Conservation (phyloP, 495 filamentous ascomycete genomes). For the Neurospora sp. region DNA sequence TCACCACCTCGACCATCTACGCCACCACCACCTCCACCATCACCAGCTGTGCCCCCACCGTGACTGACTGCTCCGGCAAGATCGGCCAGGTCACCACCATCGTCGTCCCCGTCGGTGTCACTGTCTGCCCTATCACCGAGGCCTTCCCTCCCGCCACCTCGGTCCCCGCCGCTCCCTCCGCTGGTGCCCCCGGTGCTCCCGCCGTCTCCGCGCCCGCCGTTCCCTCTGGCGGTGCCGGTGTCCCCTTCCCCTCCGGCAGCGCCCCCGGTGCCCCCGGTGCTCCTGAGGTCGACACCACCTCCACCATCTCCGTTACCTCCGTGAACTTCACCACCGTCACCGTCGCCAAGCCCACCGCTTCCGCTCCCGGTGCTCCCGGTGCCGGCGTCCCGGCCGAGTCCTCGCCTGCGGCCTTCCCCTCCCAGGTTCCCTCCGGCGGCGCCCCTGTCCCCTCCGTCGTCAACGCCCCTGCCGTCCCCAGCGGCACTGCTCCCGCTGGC, state of each 20-base stretch:
- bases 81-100: slow-evolving; percentile 31
- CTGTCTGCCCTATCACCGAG: slow-evolving; percentile 24
- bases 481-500: background rate
- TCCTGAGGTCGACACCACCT: background rate
- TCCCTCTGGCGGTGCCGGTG: background rate
- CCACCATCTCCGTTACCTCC: slow-evolving; percentile 1
- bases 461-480: background rate
- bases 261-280: background rate
- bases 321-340: slow-evolving; percentile 18
- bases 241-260: background rate
- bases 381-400: background rate
- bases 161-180: background rate
- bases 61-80: slow-evolving; percentile 46
- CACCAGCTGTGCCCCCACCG: slow-evolving; percentile 44
- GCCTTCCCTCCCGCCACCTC: slow-evolving; percentile 1
- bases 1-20: slow-evolving; percentile 39
- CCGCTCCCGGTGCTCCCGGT: background rate
- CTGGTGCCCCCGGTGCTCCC: background rate
- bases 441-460: too few species aligned
- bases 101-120: slow-evolving; percentile 25
- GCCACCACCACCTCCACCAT: slow-evolving; percentile 45
- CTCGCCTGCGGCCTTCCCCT: background rate
- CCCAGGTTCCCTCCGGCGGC: slow-evolving; percentile 17
- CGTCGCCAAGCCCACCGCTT: slow-evolving; percentile 9
- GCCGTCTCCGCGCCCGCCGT: slow-evolving; percentile 1